Percentiles rank a stretch among this genome's conserved stretches.
Evolutionary conservation across 257 asterid species (phyloP).

Genomic region (Perilla frutescens): DNA sequence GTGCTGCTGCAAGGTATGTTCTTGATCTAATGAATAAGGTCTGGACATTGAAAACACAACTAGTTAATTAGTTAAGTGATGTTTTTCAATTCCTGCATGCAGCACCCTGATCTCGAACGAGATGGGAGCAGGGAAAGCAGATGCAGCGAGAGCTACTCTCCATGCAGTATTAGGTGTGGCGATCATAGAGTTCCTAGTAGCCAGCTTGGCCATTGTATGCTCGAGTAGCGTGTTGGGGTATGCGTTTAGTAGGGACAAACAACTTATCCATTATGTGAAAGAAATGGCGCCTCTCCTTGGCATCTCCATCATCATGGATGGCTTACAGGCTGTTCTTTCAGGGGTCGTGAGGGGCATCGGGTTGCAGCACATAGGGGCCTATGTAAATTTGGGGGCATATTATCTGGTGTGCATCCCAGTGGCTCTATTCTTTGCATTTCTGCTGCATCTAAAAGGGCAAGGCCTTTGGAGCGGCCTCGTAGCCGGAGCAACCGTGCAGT

Average conservation of each 20-base stretch:
- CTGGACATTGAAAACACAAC: too few species aligned
- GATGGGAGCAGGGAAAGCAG: slow-evolving; percentile 78
- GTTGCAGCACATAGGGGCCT: slow-evolving; percentile 65
- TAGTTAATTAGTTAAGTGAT: too few species aligned
- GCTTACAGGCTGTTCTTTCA: slow-evolving; percentile 67
- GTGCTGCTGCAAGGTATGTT: slow-evolving; percentile 77
- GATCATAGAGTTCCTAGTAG: slow-evolving; percentile 51
- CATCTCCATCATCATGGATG: slow-evolving; percentile 58
- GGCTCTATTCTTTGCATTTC: slow-evolving; percentile 49
- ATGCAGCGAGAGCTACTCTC: slow-evolving; percentile 55
- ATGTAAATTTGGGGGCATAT: slow-evolving; percentile 58
- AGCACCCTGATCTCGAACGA: slow-evolving; percentile 79
- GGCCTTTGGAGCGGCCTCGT: slow-evolving; percentile 64
- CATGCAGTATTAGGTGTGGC: slow-evolving; percentile 50
- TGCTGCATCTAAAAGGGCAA: slow-evolving; percentile 50
- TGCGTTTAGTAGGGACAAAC: slow-evolving; percentile 59
- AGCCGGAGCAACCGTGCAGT: slow-evolving; percentile 52
- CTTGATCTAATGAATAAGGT: neutral
- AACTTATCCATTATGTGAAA: slow-evolving; percentile 58
- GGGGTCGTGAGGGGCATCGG: slow-evolving; percentile 74
- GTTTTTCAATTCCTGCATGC: neutral
- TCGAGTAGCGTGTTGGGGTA: slow-evolving; percentile 59
- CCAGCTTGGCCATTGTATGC: slow-evolving; percentile 44
- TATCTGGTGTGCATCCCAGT: slow-evolving; percentile 54
- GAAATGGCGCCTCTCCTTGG: slow-evolving; percentile 71